Evolutionary conservation across 106 monocot species (phyloP).

Genomic region (Dioscorea dumetorum): DNA sequence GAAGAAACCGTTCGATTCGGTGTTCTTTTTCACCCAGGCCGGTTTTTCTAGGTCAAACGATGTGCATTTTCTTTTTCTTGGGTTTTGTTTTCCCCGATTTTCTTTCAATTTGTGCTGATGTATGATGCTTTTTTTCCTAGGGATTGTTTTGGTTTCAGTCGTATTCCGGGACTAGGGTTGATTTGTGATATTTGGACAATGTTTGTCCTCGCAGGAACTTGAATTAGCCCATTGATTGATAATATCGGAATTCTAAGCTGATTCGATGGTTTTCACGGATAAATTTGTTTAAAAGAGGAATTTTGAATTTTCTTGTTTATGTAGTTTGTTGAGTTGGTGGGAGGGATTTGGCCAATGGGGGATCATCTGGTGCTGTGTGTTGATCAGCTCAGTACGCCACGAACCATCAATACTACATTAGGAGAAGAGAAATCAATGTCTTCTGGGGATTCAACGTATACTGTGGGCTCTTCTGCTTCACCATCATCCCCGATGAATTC

Average conservation of each 20-base stretch:
- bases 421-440: neutral
- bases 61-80: neutral
- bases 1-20: neutral
- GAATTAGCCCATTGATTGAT: neutral
- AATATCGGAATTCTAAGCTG: neutral
- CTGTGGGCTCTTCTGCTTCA: neutral
- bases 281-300: neutral
- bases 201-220: neutral
- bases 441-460: neutral
- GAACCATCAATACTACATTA: neutral
- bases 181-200: neutral
- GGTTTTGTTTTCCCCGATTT: neutral
- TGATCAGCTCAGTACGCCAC: slow-evolving; percentile 12
- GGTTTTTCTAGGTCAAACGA: too few relatives aligned
- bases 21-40: neutral
- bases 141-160: neutral
- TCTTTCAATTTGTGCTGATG: neutral
- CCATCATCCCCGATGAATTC: neutral
- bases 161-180: neutral
- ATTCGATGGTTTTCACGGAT: neutral
- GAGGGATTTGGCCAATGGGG: slow-evolving; percentile 20
- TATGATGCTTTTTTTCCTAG: neutral
- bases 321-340: neutral
- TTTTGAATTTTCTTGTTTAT: neutral
- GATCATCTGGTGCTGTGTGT: slow-evolving; percentile 36